phyloP scores from a whole-genome alignment of 306 rosid genomes.

The Cajanus cajan region DNA sequence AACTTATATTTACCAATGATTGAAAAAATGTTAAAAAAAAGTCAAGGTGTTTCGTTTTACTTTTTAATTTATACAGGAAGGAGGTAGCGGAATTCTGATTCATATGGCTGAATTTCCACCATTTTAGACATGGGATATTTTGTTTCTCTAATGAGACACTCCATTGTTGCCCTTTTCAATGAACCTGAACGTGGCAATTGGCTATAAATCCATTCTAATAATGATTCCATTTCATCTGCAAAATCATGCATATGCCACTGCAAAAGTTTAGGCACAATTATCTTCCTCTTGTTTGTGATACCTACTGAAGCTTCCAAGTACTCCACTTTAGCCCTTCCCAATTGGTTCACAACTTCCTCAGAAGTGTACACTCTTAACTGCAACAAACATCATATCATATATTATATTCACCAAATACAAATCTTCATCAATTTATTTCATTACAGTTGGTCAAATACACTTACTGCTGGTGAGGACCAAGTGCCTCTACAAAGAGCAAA shows the following conservation, averaged over 20 bases:
- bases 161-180: slow-evolving; percentile 63
- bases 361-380: slow-evolving; percentile 85
- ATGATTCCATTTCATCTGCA: slow-evolving; percentile 82
- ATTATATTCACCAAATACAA: background rate
- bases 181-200: slow-evolving; percentile 77
- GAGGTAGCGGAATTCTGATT: slow-evolving; percentile 78
- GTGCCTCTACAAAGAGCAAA: slow-evolving; percentile 90
- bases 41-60: background rate
- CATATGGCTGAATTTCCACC: slow-evolving; percentile 75
- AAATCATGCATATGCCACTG: slow-evolving; percentile 87
- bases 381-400: slow-evolving; percentile 5
- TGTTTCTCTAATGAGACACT: slow-evolving; percentile 57
- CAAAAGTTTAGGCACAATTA: slow-evolving; percentile 77
- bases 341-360: slow-evolving; percentile 68
- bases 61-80: slow-evolving; percentile 38
- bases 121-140: slow-evolving; percentile 53
- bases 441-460: slow-evolving; percentile 15
- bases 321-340: slow-evolving; percentile 82
- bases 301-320: slow-evolving; percentile 92
- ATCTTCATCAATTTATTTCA: background rate
- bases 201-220: slow-evolving; percentile 90
- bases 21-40: background rate
- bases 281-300: slow-evolving; percentile 70
- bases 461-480: slow-evolving; percentile 95
- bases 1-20: background rate